Conservation (phyloP, 108 stramenopile genomes). For the Fragilariopsis cylindrus region DNA sequence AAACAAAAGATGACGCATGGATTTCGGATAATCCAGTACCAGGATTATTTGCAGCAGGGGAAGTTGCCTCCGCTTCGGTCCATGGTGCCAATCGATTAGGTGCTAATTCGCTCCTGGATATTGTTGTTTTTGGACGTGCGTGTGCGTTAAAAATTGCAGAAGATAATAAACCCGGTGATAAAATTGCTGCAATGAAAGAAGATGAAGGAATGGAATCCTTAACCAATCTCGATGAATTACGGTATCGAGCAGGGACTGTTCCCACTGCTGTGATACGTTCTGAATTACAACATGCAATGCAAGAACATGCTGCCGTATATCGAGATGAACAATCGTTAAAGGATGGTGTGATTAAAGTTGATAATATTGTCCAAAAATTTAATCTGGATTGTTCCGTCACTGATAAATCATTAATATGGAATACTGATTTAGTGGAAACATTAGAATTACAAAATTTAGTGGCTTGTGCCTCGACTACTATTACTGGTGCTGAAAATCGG, state of each 20-base stretch:
- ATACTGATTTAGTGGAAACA: conserved; percentile 98
- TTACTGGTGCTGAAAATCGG: conserved; percentile 95
- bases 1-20: conserved; percentile 9
- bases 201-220: conserved; percentile 90
- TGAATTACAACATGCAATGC: conserved; percentile 97
- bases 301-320: conserved; percentile 99
- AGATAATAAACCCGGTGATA: conserved; percentile 92
- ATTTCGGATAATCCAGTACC: conserved; percentile 89
- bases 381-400: conserved; percentile 81
- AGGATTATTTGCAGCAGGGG: conserved; percentile 98
- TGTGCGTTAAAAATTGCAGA: conserved; percentile 96
- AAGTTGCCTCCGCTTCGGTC: conserved; percentile 97
- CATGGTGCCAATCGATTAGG: conserved; percentile 99
- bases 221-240: conserved; percentile 84
- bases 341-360: conserved; percentile 88
- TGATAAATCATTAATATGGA: conserved; percentile 97
- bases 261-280: conserved; percentile 88
- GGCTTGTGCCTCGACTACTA: conserved; percentile 94
- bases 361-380: conserved; percentile 87
- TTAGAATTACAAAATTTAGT: conserved; percentile 92
- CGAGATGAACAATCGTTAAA: conserved; percentile 85
- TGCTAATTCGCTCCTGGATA: conserved; percentile 99
- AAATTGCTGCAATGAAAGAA: conserved; percentile 56
- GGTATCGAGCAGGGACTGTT: conserved; percentile 77
- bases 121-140: conserved; percentile 99